Evolutionary conservation across 108 stramenopile species (phyloP).

Genomic region (Mayamaea pseudoterrestris): DNA sequence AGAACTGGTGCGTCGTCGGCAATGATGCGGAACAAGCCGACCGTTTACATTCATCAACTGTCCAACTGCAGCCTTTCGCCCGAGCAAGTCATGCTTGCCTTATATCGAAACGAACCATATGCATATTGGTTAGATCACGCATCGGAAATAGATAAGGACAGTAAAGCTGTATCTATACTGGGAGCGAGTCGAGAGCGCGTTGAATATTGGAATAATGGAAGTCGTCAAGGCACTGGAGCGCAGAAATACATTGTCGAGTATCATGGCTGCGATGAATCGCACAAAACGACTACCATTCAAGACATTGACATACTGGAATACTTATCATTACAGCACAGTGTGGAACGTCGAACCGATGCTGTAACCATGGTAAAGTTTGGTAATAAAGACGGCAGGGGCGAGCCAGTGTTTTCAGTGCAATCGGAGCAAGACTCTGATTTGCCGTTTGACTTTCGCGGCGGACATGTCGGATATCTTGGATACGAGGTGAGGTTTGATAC

Average conservation of each 20-base stretch:
- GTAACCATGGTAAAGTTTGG: neutral
- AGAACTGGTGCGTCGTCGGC: too few species aligned
- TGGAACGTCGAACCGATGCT: neutral
- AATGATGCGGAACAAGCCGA: too few species aligned
- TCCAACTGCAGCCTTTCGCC: slow-evolving; percentile 3
- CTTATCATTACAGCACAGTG: slow-evolving; percentile 1
- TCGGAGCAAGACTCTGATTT: neutral
- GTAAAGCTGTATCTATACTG: neutral
- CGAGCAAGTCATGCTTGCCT: slow-evolving; percentile 11
- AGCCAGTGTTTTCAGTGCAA: too few species aligned
- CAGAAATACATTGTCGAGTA: too few species aligned
- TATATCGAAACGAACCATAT: slow-evolving; percentile 4
- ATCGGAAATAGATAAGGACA: neutral
- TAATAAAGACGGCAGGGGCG: neutral
- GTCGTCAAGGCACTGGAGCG: slow-evolving; percentile 2
- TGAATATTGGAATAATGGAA: slow-evolving; percentile 10
- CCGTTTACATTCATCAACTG: too few species aligned
- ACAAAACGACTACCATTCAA: too few species aligned
- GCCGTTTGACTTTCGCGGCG: slow-evolving; percentile 72
- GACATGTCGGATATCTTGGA: slow-evolving; percentile 68
- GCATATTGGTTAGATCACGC: slow-evolving; percentile 3
- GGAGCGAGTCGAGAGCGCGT: slow-evolving; percentile 3
- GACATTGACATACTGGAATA: slow-evolving; percentile 11
- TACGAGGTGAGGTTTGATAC: slow-evolving; percentile 76
- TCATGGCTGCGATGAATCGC: neutral